Percentiles rank a stretch among this genome's conserved stretches.
Evolutionary conservation across 2,329 filamentous ascomycete species (phyloP).

Genomic region (Ophiocordyceps camponoti-leonardi): DNA sequence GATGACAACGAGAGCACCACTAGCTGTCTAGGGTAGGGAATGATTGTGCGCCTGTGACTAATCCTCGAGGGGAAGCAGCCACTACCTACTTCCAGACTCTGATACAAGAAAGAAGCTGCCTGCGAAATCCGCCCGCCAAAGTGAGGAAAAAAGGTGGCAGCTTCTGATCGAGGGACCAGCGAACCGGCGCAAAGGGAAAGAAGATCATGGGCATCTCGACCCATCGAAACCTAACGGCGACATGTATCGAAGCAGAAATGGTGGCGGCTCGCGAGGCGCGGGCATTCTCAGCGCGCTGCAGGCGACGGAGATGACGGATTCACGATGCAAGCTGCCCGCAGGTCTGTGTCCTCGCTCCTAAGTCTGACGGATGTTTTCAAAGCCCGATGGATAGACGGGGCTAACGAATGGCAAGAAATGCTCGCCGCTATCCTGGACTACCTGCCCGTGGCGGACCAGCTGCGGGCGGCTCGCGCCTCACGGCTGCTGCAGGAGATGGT

Average conservation of each 20-base stretch:
- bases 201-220: background rate
- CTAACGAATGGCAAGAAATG: constrained; percentile 42
- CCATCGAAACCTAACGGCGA: background rate
- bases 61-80: too few species aligned
- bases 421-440: constrained; percentile 79
- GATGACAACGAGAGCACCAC: too few species aligned
- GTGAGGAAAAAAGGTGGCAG: background rate
- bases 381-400: background rate
- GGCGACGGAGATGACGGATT: constrained; percentile 63
- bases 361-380: background rate
- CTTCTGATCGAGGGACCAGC: background rate
- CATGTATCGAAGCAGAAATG: constrained; percentile 28
- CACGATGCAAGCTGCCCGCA: constrained; percentile 65
- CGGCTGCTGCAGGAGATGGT: constrained; percentile 92
- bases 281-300: constrained; percentile 62
- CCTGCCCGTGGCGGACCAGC: constrained; percentile 67
- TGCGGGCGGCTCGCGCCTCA: constrained; percentile 71
- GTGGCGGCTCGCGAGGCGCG: constrained; percentile 17
- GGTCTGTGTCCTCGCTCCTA: constrained; percentile 30
- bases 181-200: background rate
- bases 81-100: too few species aligned
- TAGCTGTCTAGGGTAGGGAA: too few species aligned
- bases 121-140: background rate
- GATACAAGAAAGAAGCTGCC: too few species aligned
- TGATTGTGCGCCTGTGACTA: too few species aligned